These are phyloP conservation scores for Glomus cerebriforme DNA, from an alignment of 192 early-diverging fungal genomes.

Conservation along the genomic window DNA sequence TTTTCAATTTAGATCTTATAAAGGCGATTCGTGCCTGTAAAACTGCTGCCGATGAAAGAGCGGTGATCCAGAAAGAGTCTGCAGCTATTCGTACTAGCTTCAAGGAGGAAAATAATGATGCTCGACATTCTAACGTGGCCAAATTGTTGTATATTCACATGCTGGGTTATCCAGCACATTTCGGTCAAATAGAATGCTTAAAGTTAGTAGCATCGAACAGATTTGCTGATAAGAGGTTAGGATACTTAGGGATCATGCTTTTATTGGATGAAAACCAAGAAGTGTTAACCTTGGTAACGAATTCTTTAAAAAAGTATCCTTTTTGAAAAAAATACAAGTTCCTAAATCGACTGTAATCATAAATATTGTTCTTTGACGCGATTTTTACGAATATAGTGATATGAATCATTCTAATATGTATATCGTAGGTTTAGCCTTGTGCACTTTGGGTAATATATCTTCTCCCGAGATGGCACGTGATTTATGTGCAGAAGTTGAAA, in stretches of 20 bases:
- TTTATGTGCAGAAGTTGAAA: slow-evolving; percentile 90
- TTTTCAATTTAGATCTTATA: slow-evolving; percentile 77
- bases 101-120: slow-evolving; percentile 92
- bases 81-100: slow-evolving; percentile 96
- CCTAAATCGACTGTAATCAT: neutral
- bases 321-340: slow-evolving; percentile 14
- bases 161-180: slow-evolving; percentile 98
- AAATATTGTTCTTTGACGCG: slow-evolving; percentile 9
- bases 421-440: slow-evolving; percentile 94
- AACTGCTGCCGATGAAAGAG: slow-evolving; percentile 97
- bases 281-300: slow-evolving; percentile 95
- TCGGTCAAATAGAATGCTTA: slow-evolving; percentile 99
- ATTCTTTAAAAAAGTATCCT: slow-evolving; percentile 93
- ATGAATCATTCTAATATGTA: slow-evolving; percentile 96
- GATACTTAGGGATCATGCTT: slow-evolving; percentile 97
- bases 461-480: slow-evolving; percentile 95
- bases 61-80: slow-evolving; percentile 95
- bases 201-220: slow-evolving; percentile 92
- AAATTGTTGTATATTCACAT: slow-evolving; percentile 99
- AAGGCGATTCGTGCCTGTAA: slow-evolving; percentile 96
- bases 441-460: slow-evolving; percentile 96
- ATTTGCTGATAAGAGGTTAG: slow-evolving; percentile 97
- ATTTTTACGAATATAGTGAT: slow-evolving; percentile 60
- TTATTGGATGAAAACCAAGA: slow-evolving; percentile 98
- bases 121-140: slow-evolving; percentile 90